Evolutionary conservation across 192 early-diverging fungal species (phyloP).

Genomic region (Coemansia sp.): DNA sequence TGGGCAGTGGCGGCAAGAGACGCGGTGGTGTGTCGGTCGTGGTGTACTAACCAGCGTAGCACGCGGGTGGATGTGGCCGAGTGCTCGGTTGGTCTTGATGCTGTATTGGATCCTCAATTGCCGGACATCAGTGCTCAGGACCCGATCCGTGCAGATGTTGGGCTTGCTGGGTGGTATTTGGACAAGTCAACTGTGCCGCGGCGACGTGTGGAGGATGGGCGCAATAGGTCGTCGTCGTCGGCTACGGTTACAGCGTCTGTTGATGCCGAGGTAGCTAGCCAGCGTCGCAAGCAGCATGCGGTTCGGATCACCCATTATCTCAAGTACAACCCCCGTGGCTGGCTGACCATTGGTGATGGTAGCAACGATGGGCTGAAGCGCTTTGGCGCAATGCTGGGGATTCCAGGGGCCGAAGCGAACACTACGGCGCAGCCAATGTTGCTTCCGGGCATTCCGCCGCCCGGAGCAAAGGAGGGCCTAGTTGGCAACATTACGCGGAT

Average conservation of each 20-base stretch:
- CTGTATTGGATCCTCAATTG: too few relatives aligned
- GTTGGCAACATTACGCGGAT: conserved; percentile 5
- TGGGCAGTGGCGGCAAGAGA: conserved; percentile 34
- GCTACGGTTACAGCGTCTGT: conserved; percentile 19
- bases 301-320: conserved; percentile 32
- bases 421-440: neutral
- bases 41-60: conserved; percentile 21
- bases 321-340: conserved; percentile 31
- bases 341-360: conserved; percentile 27
- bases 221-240: conserved; percentile 2
- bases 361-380: neutral
- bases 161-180: conserved; percentile 33
- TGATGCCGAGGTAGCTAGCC: conserved; percentile 26
- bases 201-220: neutral
- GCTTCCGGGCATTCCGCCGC: conserved; percentile 14
- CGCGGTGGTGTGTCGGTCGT: conserved; percentile 26
- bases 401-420: neutral
- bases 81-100: conserved; percentile 2
- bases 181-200: conserved; percentile 15
- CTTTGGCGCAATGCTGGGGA: conserved; percentile 7
- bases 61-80: conserved; percentile 39
- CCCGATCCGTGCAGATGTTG: conserved; percentile 17
- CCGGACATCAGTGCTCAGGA: neutral
- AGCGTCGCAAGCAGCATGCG: conserved; percentile 27
- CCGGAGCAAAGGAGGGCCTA: conserved; percentile 5